Percentiles rank a stretch among this genome's conserved stretches.
phyloP scores from a whole-genome alignment of 345 rosid species.

The Camelina laxa region DNA sequence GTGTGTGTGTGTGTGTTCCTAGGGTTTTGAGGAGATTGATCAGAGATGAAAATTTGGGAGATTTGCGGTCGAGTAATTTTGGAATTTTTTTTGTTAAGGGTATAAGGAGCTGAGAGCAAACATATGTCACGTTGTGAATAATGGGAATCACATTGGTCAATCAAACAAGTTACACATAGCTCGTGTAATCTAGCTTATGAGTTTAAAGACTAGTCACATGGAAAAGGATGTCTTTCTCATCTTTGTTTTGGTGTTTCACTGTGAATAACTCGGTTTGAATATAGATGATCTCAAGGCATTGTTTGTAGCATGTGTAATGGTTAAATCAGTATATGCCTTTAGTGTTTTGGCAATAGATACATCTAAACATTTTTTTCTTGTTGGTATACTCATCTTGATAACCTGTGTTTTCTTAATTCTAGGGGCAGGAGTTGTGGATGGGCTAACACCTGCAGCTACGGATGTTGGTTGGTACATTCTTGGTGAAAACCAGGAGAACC shows the following conservation, averaged over 20 bases:
- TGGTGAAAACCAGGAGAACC: slow-evolving; percentile 63
- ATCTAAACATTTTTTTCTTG: background rate
- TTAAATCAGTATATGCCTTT: background rate
- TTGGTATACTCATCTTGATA: background rate
- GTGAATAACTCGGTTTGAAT: background rate
- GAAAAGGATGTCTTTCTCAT: too few species aligned
- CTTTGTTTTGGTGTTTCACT: background rate
- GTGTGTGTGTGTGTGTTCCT: background rate
- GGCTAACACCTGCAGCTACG: slow-evolving; percentile 35
- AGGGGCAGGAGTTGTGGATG: slow-evolving; percentile 13
- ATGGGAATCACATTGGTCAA: too few species aligned
- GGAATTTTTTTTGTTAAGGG: background rate
- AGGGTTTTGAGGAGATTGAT: slow-evolving; percentile 22
- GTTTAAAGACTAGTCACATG: too few species aligned
- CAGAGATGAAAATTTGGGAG: slow-evolving; percentile 15
- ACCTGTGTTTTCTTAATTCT: background rate
- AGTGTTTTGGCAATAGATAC: background rate
- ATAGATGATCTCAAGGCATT: slow-evolving; percentile 1
- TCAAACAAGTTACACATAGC: background rate
- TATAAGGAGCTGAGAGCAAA: background rate
- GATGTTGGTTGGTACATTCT: slow-evolving; percentile 83
- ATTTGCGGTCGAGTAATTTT: background rate
- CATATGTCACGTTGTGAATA: slow-evolving; percentile 1
- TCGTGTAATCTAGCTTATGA: background rate
- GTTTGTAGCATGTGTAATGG: slow-evolving; percentile 24